Evolutionary conservation across 352 stramenopile species (phyloP).

Genomic region (Phytopythium aichiense): DNA sequence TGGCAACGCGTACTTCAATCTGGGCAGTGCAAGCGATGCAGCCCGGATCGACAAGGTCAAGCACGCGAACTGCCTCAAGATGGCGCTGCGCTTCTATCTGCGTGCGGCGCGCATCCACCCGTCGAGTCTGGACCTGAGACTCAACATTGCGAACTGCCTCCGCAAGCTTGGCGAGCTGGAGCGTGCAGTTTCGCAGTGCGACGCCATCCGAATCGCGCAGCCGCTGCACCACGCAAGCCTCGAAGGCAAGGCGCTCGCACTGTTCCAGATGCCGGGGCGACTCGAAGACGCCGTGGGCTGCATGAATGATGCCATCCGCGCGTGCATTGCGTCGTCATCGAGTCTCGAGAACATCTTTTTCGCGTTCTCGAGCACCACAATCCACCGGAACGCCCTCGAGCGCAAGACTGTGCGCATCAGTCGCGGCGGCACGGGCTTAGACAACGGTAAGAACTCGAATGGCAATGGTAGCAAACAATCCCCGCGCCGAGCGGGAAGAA

Average conservation of each 20-base stretch:
- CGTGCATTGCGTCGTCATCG: constrained; percentile 53
- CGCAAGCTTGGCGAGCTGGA: constrained; percentile 35
- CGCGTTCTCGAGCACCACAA: constrained; percentile 42
- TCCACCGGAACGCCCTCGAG: constrained; percentile 55
- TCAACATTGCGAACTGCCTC: constrained; percentile 72
- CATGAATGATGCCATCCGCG: constrained; percentile 53
- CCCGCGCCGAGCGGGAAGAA: background rate
- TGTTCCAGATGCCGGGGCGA: constrained; percentile 39
- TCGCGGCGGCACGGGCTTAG: constrained; percentile 11
- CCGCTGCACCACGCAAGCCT: constrained; percentile 43
- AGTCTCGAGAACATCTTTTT: constrained; percentile 63
- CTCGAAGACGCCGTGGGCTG: constrained; percentile 41
- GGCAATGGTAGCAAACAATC: background rate
- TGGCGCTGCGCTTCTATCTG: constrained; percentile 65
- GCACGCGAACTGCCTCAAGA: constrained; percentile 36
- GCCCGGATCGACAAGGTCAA: constrained; percentile 32
- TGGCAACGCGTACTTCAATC: constrained; percentile 76
- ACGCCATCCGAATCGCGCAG: constrained; percentile 34
- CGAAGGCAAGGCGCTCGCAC: constrained; percentile 58
- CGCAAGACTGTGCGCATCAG: constrained; percentile 36
- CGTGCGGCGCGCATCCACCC: constrained; percentile 55
- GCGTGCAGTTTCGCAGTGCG: constrained; percentile 50
- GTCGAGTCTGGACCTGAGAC: constrained; percentile 47
- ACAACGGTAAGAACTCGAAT: background rate
- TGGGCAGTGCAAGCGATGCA: constrained; percentile 32